Evolutionary conservation across 352 stramenopile genomes (phyloP).

Genomic region (Blastocystis sp.): DNA sequence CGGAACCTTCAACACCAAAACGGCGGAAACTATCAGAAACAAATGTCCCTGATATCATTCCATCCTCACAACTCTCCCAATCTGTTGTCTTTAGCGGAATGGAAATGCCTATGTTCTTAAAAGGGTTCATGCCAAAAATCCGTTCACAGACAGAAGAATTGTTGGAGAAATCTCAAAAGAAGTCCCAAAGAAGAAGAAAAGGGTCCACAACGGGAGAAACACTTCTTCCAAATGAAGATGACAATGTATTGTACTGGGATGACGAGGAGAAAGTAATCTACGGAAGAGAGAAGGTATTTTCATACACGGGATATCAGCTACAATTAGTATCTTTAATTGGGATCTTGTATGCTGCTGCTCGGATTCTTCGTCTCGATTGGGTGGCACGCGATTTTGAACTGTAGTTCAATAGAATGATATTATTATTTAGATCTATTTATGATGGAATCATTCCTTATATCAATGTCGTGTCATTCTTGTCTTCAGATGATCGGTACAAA

Average conservation of each 20-base stretch:
- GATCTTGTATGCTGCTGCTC: constrained; percentile 33
- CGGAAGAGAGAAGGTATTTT: constrained; percentile 21
- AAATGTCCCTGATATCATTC: background rate
- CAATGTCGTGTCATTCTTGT: background rate
- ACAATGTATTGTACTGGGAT: background rate
- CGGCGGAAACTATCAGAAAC: background rate
- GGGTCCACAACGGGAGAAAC: background rate
- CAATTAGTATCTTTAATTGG: constrained; percentile 11
- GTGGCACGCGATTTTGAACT: constrained; percentile 38
- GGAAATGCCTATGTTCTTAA: constrained; percentile 1
- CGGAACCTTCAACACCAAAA: background rate
- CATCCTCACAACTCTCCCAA: background rate
- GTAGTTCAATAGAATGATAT: background rate
- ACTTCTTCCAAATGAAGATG: background rate
- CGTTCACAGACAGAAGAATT: background rate
- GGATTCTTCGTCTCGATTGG: background rate
- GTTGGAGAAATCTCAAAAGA: background rate
- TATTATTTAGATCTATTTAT: background rate
- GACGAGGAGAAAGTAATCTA: constrained; percentile 28
- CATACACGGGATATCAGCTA: constrained; percentile 34
- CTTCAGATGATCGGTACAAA: background rate
- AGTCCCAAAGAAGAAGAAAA: background rate
- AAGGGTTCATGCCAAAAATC: background rate
- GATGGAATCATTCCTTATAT: constrained; percentile 37
- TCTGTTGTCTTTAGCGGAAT: background rate